These are phyloP conservation scores for Trichoderma polysporum DNA, from an alignment of 2,329 filamentous ascomycete species.

Conservation along the genomic window DNA sequence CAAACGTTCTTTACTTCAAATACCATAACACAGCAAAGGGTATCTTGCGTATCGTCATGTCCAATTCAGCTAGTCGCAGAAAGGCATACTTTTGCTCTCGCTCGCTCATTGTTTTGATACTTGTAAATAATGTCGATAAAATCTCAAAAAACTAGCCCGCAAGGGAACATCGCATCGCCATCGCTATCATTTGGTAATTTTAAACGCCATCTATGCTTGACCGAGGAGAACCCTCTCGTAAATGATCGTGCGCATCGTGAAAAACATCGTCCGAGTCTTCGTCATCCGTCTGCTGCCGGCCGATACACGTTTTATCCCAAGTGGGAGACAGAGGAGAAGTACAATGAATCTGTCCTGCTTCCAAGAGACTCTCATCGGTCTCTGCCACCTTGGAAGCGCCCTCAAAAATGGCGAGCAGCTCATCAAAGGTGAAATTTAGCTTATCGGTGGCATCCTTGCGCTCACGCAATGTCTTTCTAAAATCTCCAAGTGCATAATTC, in stretches of 20 bases:
- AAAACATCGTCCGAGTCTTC: neutral
- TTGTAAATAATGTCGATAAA: too few relatives aligned
- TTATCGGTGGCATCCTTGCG: neutral
- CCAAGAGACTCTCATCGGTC: conserved; percentile 13
- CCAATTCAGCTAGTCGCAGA: too few relatives aligned
- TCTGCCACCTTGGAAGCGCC: neutral
- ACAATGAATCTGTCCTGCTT: neutral
- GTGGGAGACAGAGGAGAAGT: neutral
- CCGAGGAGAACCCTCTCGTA: neutral
- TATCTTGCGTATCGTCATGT: too few relatives aligned
- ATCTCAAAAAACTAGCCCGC: too few relatives aligned
- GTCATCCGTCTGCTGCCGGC: neutral
- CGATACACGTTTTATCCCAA: neutral
- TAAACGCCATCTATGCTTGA: neutral
- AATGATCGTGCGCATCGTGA: neutral
- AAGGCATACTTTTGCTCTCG: too few relatives aligned
- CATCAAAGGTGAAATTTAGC: conserved; percentile 9
- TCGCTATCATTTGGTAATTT: too few relatives aligned
- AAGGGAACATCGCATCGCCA: too few relatives aligned
- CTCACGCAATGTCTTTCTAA: neutral
- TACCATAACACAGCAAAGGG: too few relatives aligned
- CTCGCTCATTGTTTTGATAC: too few relatives aligned
- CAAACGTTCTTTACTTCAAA: too few relatives aligned
- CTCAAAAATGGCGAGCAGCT: conserved; percentile 5
- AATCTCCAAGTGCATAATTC: conserved; percentile 25